Conservation (phyloP, 2,329 filamentous ascomycete species). For the Diaporthe amygdali region DNA sequence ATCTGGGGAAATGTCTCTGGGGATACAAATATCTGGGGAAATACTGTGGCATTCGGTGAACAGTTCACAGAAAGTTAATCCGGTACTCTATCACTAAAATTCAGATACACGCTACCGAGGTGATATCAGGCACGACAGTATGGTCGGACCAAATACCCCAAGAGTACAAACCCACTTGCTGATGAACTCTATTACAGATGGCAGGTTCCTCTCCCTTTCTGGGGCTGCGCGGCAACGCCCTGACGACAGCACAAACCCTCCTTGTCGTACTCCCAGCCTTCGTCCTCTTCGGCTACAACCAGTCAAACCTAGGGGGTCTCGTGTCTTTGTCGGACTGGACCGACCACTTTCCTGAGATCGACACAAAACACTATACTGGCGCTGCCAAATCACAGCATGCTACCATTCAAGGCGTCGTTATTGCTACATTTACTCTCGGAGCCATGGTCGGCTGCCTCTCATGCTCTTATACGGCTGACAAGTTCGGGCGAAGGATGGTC, state of each 20-base stretch:
- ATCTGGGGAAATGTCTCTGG: background rate
- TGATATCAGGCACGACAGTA: background rate
- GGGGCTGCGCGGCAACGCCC: slow-evolving; percentile 25
- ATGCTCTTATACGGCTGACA: slow-evolving; percentile 43
- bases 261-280: slow-evolving; percentile 49
- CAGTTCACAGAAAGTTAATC: background rate
- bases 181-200: background rate
- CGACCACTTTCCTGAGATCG: slow-evolving; percentile 43
- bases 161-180: background rate
- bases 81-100: too few relatives aligned
- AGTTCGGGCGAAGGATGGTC: slow-evolving; percentile 45
- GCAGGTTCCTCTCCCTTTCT: background rate
- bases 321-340: slow-evolving; percentile 40
- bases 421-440: slow-evolving; percentile 43
- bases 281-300: slow-evolving; percentile 48
- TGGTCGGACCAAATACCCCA: background rate
- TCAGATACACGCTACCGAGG: background rate
- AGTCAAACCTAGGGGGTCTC: slow-evolving; percentile 44
- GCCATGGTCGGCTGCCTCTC: slow-evolving; percentile 42
- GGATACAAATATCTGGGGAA: slow-evolving; percentile 2
- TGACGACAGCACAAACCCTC: slow-evolving; percentile 43
- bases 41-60: background rate
- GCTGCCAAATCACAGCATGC: slow-evolving; percentile 36
- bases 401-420: slow-evolving; percentile 43
- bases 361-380: slow-evolving; percentile 41